A percentile compares a stretch with the other conserved stretches of the same genome.
Conservation (phyloP, 768 basidiomycete genomes). For the Calocybe cyanea region DNA sequence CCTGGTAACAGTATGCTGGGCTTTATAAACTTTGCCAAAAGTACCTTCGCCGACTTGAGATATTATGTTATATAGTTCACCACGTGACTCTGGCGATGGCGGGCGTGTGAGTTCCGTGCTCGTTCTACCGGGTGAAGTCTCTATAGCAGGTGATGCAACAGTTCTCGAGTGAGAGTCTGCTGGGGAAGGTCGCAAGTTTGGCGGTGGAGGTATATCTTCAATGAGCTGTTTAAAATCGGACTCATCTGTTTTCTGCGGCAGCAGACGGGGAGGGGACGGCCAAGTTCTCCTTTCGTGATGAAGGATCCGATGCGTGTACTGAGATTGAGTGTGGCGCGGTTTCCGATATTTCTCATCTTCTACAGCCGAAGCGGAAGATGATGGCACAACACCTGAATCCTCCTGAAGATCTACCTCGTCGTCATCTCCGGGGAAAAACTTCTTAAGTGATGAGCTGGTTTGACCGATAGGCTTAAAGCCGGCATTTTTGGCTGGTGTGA, state of each 20-base stretch:
- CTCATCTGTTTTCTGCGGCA: neutral
- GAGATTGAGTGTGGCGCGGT: neutral
- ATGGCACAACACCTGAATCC: neutral
- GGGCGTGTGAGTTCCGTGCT: conserved; percentile 12
- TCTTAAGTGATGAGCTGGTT: conserved; percentile 56
- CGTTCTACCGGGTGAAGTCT: conserved; percentile 3
- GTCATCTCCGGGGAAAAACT: conserved; percentile 82
- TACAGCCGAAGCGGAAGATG: conserved; percentile 1
- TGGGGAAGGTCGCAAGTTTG: neutral
- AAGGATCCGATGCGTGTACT: neutral
- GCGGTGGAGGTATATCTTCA: neutral
- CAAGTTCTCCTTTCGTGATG: conserved; percentile 14
- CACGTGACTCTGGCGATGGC: conserved; percentile 21
- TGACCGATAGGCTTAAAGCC: conserved; percentile 70
- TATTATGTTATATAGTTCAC: conserved; percentile 79
- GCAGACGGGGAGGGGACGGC: conserved; percentile 11
- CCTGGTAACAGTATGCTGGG: conserved; percentile 75
- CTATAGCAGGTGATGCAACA: conserved; percentile 2
- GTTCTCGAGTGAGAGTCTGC: neutral
- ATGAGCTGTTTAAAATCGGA: neutral
- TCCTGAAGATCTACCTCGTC: conserved; percentile 53
- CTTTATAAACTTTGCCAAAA: conserved; percentile 97
- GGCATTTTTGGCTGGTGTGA: conserved; percentile 32
- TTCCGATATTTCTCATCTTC: conserved; percentile 6
- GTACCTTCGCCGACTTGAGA: conserved; percentile 98